A percentile compares a stretch with the other conserved stretches of the same genome.
phyloP scores from a whole-genome alignment of 257 asterid species.

The Schizonepeta tenuifolia region DNA sequence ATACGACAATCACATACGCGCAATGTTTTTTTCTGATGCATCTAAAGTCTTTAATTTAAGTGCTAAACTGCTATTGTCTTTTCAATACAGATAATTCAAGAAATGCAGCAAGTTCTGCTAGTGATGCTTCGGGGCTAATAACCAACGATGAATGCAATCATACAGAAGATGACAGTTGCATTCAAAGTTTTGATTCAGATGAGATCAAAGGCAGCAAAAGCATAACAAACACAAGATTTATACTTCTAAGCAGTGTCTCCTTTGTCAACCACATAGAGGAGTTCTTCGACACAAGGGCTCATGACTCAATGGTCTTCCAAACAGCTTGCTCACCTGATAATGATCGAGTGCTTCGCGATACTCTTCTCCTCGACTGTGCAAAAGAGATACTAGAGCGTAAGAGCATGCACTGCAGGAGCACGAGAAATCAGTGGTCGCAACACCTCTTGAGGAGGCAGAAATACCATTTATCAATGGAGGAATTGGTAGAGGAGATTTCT shows the following conservation, averaged over 20 bases:
- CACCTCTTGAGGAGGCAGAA: conserved; percentile 30
- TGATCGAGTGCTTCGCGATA: conserved; percentile 29
- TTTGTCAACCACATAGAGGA: conserved; percentile 42
- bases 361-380: conserved; percentile 50
- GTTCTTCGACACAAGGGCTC: conserved; percentile 35
- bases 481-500: conserved; percentile 44
- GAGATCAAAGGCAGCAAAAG: conserved; percentile 32
- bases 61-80: conserved; percentile 12
- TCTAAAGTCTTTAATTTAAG: not conserved
- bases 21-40: not conserved
- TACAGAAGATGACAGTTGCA: conserved; percentile 23
- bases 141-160: conserved; percentile 22
- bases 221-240: conserved; percentile 29
- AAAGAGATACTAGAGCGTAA: conserved; percentile 49
- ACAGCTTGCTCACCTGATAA: conserved; percentile 6
- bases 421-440: conserved; percentile 29
- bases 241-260: conserved; percentile 49
- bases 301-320: conserved; percentile 16
- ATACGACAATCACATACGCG: not conserved
- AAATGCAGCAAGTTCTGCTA: conserved; percentile 26
- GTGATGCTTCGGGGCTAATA: conserved; percentile 30
- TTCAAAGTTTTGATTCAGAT: not conserved
- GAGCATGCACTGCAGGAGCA: conserved; percentile 27
- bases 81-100: conserved; percentile 46
- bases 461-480: conserved; percentile 33